Base-by-base conservation (phyloP, 495 filamentous ascomycete genomes). In the Podospora pseudoanserina region DNA sequence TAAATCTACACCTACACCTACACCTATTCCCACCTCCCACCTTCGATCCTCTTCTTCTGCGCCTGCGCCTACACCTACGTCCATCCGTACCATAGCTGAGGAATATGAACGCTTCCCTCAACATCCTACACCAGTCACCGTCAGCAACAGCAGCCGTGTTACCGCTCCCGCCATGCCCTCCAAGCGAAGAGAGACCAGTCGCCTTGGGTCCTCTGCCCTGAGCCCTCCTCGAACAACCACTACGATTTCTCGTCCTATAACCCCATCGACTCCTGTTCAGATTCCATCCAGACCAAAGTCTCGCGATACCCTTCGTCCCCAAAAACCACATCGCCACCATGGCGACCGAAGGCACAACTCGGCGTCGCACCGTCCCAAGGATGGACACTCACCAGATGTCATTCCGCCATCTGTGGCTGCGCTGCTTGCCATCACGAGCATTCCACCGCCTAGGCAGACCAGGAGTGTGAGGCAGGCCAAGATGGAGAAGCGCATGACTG, bases 381-480 rank as follows among this genome's bases (percentile, higher is more conserved):
- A 80, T 62, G 73, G 76, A 6, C 83, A 85, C 72, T 80, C 81
- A 4, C 81, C 80, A 20, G 82, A 85, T 72, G 75, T 80, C 15
- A 79, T 88, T 59, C 84, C 87, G 30, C 81, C 87, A 11, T 86
- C 86, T 0, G 84, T 88, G 59, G 87, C 86, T 0, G 86, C 85
- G 4, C 78, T 89, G 63, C 81, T 89, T 5, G 87, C 86, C 54
- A 74, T 86, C 64, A 89, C 87, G 63, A 82, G 78, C 67, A 89
- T 89, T 67, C 87, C 86, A 3, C 81, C 79, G 3, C 84, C 79
- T 20, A 82, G 61, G 64, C 67, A 71, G 19, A 64, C 72, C 19
- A 69, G 74, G 68, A 72, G 73, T 65, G 18, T 71, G 61, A 70
- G 74, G 16, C 68, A 72, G 30, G 65, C 67, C 26, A 73, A 66